phyloP scores from a whole-genome alignment of 2,329 filamentous ascomycete genomes.

The Fusarium miscanthi region DNA sequence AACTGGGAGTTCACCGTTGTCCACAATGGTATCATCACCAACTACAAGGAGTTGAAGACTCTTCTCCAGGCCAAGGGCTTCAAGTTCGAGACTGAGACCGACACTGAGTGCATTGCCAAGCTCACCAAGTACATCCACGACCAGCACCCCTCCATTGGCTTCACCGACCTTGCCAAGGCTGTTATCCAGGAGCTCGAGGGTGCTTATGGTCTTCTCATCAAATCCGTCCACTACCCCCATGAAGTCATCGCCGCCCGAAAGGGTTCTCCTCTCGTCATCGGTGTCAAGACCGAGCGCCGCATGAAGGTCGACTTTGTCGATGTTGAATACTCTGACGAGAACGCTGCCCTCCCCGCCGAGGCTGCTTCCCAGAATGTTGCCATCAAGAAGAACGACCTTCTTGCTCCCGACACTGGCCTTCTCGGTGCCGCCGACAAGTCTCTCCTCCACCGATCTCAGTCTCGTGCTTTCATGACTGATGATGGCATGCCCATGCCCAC shows the following conservation, averaged over 20 bases:
- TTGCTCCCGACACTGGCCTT: constrained; percentile 70
- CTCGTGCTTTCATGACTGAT: constrained; percentile 97
- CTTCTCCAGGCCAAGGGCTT: constrained; percentile 94
- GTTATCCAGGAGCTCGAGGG: constrained; percentile 99
- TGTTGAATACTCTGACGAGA: constrained; percentile 94
- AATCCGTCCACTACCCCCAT: constrained; percentile 98
- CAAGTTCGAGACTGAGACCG: constrained; percentile 98
- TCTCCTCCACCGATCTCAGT: constrained; percentile 97
- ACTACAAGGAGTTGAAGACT: constrained; percentile 99
- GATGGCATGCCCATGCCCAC: constrained; percentile 98
- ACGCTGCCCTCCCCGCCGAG: constrained; percentile 86
- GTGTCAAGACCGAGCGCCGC: constrained; percentile 95
- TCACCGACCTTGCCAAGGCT: constrained; percentile 95
- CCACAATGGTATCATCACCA: constrained; percentile 99
- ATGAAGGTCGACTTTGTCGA: constrained; percentile 99
- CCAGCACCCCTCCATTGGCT: constrained; percentile 91
- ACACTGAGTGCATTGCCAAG: constrained; percentile 99
- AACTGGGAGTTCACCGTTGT: constrained; percentile 97
- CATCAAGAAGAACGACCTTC: constrained; percentile 86
- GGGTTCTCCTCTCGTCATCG: constrained; percentile 96
- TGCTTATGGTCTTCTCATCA: constrained; percentile 95
- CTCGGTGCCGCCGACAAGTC: constrained; percentile 96
- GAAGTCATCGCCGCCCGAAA: constrained; percentile 98
- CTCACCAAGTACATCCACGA: constrained; percentile 98
- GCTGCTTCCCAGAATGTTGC: constrained; percentile 95